Percentiles rank a stretch among this genome's conserved stretches.
Evolutionary conservation across 345 rosid genomes (phyloP).

Genomic region (Noccaea caerulescens): DNA sequence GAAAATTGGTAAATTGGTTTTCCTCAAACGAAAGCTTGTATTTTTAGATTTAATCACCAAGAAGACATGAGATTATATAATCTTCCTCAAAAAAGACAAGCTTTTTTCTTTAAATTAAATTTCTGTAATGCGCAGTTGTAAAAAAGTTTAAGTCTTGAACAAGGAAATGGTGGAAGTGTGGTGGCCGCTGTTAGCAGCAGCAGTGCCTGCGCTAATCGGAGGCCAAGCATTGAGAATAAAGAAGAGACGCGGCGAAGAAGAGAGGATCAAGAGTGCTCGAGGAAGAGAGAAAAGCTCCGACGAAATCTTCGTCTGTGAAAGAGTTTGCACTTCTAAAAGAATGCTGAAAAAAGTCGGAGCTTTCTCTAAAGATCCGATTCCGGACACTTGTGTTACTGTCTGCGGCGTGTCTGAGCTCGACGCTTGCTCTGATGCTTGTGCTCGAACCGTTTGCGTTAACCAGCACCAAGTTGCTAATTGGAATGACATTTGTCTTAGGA

Average conservation of each 20-base stretch:
- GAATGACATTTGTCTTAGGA: constrained; percentile 81
- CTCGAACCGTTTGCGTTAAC: constrained; percentile 80
- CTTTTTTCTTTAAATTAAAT: neutral
- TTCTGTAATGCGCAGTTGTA: constrained; percentile 31
- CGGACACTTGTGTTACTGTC: constrained; percentile 82
- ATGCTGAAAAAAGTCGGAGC: constrained; percentile 87
- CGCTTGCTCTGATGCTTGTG: constrained; percentile 91
- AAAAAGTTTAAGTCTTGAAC: constrained; percentile 12
- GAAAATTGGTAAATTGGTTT: neutral
- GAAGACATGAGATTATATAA: neutral
- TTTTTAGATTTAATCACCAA: neutral
- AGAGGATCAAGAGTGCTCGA: constrained; percentile 70
- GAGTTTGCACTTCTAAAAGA: constrained; percentile 90
- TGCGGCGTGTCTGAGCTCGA: constrained; percentile 91
- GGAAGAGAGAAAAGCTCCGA: constrained; percentile 86
- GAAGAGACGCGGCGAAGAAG: constrained; percentile 67
- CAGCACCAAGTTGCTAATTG: constrained; percentile 92
- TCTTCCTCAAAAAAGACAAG: neutral
- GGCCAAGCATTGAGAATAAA: constrained; percentile 72
- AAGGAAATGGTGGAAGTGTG: constrained; percentile 71
- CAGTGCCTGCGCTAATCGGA: constrained; percentile 70
- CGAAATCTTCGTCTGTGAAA: constrained; percentile 83
- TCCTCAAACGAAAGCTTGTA: constrained; percentile 2
- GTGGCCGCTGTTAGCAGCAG: constrained; percentile 79
- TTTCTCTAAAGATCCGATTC: constrained; percentile 76